Conservation (phyloP, 345 rosid species). For the Psidium friedrichsthalianum region DNA sequence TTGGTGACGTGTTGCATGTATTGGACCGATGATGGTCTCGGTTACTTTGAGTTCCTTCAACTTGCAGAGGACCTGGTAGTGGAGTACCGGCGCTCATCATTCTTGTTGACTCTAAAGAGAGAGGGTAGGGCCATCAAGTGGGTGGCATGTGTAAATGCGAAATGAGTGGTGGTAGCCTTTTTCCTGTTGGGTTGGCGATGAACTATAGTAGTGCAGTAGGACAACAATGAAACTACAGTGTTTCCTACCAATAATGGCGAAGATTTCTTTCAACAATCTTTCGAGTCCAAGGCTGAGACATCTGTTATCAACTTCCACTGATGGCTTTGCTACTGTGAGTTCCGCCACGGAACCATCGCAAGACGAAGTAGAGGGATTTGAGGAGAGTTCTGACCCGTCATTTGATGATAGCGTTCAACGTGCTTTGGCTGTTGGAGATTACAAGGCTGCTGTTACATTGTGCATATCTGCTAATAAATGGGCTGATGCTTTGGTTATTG, state of each 20-base stretch:
- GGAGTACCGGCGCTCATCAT: too few species aligned
- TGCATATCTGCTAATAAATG: slow-evolving; percentile 76
- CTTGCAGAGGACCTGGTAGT: too few species aligned
- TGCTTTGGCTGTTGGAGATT: slow-evolving; percentile 92
- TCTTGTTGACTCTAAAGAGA: too few species aligned
- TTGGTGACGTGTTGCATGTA: too few species aligned
- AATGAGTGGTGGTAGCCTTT: background rate
- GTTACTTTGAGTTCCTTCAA: too few species aligned
- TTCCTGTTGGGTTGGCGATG: background rate
- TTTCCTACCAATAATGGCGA: slow-evolving; percentile 78
- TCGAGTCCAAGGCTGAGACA: slow-evolving; percentile 78
- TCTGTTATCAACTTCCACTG: slow-evolving; percentile 41
- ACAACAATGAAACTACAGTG: slow-evolving; percentile 25
- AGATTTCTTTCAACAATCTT: slow-evolving; percentile 92
- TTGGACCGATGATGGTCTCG: too few species aligned
- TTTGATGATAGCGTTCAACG: slow-evolving; percentile 82
- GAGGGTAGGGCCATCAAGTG: background rate
- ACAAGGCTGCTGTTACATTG: slow-evolving; percentile 83
- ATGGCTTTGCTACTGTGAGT: slow-evolving; percentile 28
- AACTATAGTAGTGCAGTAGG: slow-evolving; percentile 24
- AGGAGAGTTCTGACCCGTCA: slow-evolving; percentile 57
- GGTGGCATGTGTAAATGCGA: background rate
- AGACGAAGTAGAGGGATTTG: slow-evolving; percentile 38
- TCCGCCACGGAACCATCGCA: slow-evolving; percentile 23
- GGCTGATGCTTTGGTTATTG: slow-evolving; percentile 96